Conservation (phyloP, 306 rosid species). For the Acacia melanoxylon region DNA sequence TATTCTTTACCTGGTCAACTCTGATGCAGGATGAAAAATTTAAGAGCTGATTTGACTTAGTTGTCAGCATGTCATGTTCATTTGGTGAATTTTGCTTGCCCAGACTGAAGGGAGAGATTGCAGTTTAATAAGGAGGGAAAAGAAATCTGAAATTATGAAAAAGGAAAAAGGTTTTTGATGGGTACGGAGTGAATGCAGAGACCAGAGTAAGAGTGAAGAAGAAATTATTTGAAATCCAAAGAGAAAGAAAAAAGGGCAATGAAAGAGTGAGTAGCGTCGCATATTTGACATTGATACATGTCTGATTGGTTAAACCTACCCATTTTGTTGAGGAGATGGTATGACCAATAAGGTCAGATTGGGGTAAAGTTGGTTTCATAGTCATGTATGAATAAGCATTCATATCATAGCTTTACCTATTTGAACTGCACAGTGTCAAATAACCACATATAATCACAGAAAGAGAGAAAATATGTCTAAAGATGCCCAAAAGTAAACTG, state of each 20-base stretch:
- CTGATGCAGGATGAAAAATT: constrained; percentile 13
- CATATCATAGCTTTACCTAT: neutral
- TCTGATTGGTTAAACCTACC: neutral
- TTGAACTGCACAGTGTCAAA: neutral
- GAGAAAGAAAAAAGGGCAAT: neutral
- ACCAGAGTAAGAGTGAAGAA: neutral
- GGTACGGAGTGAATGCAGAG: neutral
- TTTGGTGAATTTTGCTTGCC: constrained; percentile 3
- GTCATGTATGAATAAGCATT: neutral
- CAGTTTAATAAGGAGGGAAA: neutral
- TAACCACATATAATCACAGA: neutral
- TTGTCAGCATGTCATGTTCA: neutral
- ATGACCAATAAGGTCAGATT: neutral
- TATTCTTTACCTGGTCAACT: constrained; percentile 10
- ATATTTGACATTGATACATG: neutral
- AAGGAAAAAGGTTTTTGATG: neutral
- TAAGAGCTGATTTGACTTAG: neutral
- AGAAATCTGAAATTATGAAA: neutral
- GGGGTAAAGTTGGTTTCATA: neutral
- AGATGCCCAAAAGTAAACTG: neutral
- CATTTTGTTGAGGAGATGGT: neutral
- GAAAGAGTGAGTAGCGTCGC: neutral
- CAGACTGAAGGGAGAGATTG: neutral
- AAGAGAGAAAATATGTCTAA: neutral
- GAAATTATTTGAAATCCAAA: neutral